Conservation (phyloP, 768 basidiomycete species). For the Candolleomyces eurysporus region DNA sequence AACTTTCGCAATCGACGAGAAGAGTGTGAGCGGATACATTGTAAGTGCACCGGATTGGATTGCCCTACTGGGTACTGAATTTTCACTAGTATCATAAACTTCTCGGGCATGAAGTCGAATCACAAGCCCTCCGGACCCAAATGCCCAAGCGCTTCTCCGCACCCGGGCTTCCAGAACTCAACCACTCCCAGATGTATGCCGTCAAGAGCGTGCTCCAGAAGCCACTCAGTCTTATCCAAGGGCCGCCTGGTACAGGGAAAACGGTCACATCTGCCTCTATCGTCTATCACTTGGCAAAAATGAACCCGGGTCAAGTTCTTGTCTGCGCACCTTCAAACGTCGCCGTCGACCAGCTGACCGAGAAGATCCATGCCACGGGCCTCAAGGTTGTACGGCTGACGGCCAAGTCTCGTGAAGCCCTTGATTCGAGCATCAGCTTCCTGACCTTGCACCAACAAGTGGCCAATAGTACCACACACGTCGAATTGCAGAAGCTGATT, state of each 20-base stretch:
- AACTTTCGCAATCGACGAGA: conserved; percentile 98
- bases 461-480: conserved; percentile 92
- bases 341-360: conserved; percentile 97
- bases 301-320: conserved; percentile 99
- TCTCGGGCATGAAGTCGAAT: conserved; percentile 95
- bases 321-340: conserved; percentile 99
- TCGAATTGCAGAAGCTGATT: conserved; percentile 97
- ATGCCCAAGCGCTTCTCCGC: conserved; percentile 99
- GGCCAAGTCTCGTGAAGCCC: conserved; percentile 96
- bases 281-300: conserved; percentile 97
- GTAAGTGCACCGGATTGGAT: conserved; percentile 44
- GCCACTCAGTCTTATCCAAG: conserved; percentile 95
- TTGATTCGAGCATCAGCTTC: conserved; percentile 94
- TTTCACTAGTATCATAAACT: conserved; percentile 88
- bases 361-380: conserved; percentile 99
- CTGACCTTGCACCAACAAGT: conserved; percentile 97
- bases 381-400: conserved; percentile 97
- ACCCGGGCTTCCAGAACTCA: conserved; percentile 95
- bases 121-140: conserved; percentile 84
- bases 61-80: not conserved
- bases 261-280: conserved; percentile 99
- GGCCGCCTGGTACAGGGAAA: conserved; percentile 98
- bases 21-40: conserved; percentile 98
- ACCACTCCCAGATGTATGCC: conserved; percentile 99
- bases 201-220: conserved; percentile 99